Evolutionary conservation across 2,329 filamentous ascomycete genomes (phyloP).

Genomic region (Boeremia lycopersici): DNA sequence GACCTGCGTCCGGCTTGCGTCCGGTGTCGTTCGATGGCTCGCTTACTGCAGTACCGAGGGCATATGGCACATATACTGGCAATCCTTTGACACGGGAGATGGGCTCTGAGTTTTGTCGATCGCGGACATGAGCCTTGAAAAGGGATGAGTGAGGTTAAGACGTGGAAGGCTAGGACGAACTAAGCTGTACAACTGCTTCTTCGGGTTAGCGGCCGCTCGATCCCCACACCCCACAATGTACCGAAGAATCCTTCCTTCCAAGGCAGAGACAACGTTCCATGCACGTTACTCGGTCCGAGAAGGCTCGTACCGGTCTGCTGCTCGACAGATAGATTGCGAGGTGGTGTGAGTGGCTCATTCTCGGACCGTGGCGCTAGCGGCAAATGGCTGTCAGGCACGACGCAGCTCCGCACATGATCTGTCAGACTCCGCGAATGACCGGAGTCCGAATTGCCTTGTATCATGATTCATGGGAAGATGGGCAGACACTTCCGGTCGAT

Average conservation of each 20-base stretch:
- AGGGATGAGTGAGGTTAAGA: not conserved
- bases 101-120: constrained; percentile 10
- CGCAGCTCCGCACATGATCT: constrained; percentile 9
- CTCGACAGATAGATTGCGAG: not conserved
- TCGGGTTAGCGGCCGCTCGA: constrained; percentile 7
- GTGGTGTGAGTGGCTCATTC: constrained; percentile 4
- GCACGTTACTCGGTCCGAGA: constrained; percentile 16
- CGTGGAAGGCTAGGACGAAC: constrained; percentile 7
- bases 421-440: constrained; percentile 11
- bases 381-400: constrained; percentile 12
- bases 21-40: not conserved
- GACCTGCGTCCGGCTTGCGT: constrained; percentile 1
- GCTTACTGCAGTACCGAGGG: not conserved
- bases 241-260: constrained; percentile 3
- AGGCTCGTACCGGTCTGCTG: constrained; percentile 2
- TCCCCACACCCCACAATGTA: constrained; percentile 12
- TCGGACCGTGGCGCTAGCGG: constrained; percentile 13
- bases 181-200: constrained; percentile 11
- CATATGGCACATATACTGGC: not conserved
- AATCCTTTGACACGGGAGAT: constrained; percentile 14
- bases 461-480: constrained; percentile 8
- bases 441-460: not conserved
- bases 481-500: not conserved
- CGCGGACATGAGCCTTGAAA: constrained; percentile 3
- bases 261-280: constrained; percentile 3